Evolutionary conservation across 495 filamentous ascomycete genomes (phyloP), one percentile per base, ranked within the genome.

Genomic region (Annulohypoxylon moriforme): DNA sequence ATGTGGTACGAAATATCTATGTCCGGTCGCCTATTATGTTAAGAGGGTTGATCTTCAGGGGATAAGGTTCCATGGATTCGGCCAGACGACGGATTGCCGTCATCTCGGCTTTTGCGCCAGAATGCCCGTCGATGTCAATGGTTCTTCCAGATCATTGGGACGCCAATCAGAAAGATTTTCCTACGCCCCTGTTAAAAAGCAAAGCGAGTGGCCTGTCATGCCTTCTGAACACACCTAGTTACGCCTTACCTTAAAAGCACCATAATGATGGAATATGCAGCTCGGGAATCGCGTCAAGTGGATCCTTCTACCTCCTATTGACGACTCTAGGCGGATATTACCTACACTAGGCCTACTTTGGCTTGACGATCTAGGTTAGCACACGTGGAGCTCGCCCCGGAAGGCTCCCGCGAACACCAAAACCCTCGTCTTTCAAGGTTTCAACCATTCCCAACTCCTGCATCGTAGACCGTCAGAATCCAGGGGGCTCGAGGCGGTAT

Each of bases 361-460:
- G 66, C 52, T 59, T 67, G 71, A 73, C 58, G 42, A 62, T 67
- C 66, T 62, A 38, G 71, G 66, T 69, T 69, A 73, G 70, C 60
- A 65, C 70, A 65, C 70, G 70, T 73, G 70, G 70, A 69, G 52
- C 67, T 65, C 57, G 31, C 3, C 3, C 71, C 71, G 71, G 71
- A 73, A 73, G 66, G 16, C 65, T 69, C 66, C 71, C 71, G 71
- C 71, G 71, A 69, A 63, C 66, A 66, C 71, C 62, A 63, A 67
- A 47, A 73, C 66, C 61, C 61, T 73, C 71, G 71, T 34, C 50
- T 67, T 65, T 44, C 50, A 46, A 55, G 34, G 71, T 63, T 73
- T 73, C 60, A 33, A 60, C 55, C 61, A 34, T 60, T 69, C 38
- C 60, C 22, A 55, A 58, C 62, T 62, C 49, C 47, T 66, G 40